These are phyloP conservation scores for Candida albicans DNA, from an alignment of 1,139 yeast genomes.

Conservation along the genomic window DNA sequence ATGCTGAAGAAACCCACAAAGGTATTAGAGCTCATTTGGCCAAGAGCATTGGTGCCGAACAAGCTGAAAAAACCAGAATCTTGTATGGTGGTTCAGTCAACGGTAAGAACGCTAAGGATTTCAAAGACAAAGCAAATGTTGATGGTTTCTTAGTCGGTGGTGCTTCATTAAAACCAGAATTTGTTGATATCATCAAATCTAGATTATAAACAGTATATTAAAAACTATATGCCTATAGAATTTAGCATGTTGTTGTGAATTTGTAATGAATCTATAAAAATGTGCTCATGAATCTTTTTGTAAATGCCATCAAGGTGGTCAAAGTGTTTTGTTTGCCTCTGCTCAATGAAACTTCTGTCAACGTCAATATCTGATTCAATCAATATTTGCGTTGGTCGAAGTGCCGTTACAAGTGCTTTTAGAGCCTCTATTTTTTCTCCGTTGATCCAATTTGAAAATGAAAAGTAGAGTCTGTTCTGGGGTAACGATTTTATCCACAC, in stretches of 20 bases:
- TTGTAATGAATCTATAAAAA: constrained; percentile 9
- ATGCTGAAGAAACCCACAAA: constrained; percentile 94
- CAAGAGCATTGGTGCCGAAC: constrained; percentile 72
- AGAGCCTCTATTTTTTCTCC: constrained; percentile 29
- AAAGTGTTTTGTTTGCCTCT: constrained; percentile 11
- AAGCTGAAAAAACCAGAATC: constrained; percentile 81
- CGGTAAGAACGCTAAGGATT: constrained; percentile 88
- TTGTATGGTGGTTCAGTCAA: constrained; percentile 99
- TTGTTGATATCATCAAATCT: constrained; percentile 90
- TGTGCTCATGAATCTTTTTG: constrained; percentile 13
- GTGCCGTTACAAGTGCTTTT: constrained; percentile 22
- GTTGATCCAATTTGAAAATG: constrained; percentile 66
- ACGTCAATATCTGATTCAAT: constrained; percentile 40
- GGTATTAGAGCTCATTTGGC: constrained; percentile 82
- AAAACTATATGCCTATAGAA: constrained; percentile 11
- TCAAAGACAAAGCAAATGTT: constrained; percentile 89
- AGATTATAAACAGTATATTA: constrained; percentile 54
- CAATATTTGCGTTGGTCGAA: constrained; percentile 28
- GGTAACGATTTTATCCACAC: constrained; percentile 45
- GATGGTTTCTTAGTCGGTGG: constrained; percentile 99
- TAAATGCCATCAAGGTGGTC: constrained; percentile 13
- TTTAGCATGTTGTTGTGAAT: constrained; percentile 13
- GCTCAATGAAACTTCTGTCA: constrained; percentile 24
- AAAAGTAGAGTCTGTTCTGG: constrained; percentile 41
- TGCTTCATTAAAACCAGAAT: constrained; percentile 98